Evolutionary conservation across 345 rosid species (phyloP), one percentile per base, ranked within the genome.

Genomic region (Camelina neglecta): DNA sequence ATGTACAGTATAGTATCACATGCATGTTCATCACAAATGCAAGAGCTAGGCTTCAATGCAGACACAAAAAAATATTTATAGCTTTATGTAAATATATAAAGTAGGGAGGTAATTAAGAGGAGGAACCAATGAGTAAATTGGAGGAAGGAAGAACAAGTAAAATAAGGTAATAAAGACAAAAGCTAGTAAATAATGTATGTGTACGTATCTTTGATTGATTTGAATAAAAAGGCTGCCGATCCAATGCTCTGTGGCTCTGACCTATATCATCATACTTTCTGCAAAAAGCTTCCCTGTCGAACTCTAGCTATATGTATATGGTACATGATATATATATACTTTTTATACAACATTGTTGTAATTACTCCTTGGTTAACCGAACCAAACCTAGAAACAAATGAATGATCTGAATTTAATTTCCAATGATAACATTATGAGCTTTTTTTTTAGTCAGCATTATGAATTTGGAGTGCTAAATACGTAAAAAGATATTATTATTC

Each of bases 241-340:
- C 81, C 81, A 65, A 77, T 77, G 76, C 62, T 58, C 72, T 77
- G 72, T 49, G 54, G 18, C 75, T 31, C 71, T 75, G 79, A 39
- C 56, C 6, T 67, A 3, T 70, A 18, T 77, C 76, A 71, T 77
- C 56, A 77, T 51, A 71, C 75, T 71, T 77, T 77, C 81, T 77
- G 81, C 76, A 71, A 63, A 71, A 71, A 71, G 81, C 76, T 71
- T 77, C 76, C 72, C 24, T 49, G 53, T 65, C 51, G 48, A 76
- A 61, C 65, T 69, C 63, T 44, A 3, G 5, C 44, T 41, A 41
- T 41, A 1, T 38, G 10, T 38, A 0, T 10, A 39, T 39, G 44
- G 44, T 39, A 39, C 44, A 39, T 39, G 44, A 39, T 9, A 39
- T 9, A 9, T 39, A 35, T 36, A 8, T 36, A 7, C 31, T 29